A percentile compares a stretch with the other conserved stretches of the same genome.
These are phyloP conservation scores for Jackrogersella multiformis DNA, from an alignment of 495 filamentous ascomycete genomes.

Conservation along the genomic window DNA sequence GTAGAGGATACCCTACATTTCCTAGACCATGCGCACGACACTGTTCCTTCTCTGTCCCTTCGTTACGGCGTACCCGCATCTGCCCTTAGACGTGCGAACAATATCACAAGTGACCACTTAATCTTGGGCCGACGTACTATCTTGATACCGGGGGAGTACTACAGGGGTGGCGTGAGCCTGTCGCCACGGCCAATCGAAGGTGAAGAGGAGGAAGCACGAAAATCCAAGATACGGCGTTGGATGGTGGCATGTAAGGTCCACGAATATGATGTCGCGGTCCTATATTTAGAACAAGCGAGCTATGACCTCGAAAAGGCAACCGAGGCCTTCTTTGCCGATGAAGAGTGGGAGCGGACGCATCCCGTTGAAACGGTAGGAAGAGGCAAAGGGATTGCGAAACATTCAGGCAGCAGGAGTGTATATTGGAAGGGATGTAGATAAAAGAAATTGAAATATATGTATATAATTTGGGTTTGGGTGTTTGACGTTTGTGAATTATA, in stretches of 20 bases:
- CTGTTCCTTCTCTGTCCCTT: slow-evolving; percentile 69
- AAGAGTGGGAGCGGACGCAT: slow-evolving; percentile 75
- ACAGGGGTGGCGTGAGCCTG: slow-evolving; percentile 68
- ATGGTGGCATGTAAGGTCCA: slow-evolving; percentile 76
- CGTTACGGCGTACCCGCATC: slow-evolving; percentile 69
- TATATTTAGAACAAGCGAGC: slow-evolving; percentile 72
- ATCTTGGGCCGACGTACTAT: slow-evolving; percentile 71
- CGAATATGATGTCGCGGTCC: slow-evolving; percentile 76
- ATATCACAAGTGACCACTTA: slow-evolving; percentile 70
- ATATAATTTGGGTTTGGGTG: not conserved
- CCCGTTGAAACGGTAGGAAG: slow-evolving; percentile 59
- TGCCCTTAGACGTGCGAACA: slow-evolving; percentile 67
- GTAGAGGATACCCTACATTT: slow-evolving; percentile 73
- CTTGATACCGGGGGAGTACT: slow-evolving; percentile 71
- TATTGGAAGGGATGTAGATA: slow-evolving; percentile 25
- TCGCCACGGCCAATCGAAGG: slow-evolving; percentile 72
- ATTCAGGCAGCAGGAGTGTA: slow-evolving; percentile 14
- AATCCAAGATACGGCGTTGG: slow-evolving; percentile 71
- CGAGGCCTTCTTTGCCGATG: slow-evolving; percentile 69
- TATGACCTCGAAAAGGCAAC: slow-evolving; percentile 72
- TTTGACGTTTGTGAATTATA: slow-evolving; percentile 18
- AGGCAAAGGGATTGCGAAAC: slow-evolving; percentile 50
- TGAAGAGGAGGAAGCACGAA: slow-evolving; percentile 72
- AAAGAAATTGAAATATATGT: slow-evolving; percentile 2
- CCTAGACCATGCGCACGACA: slow-evolving; percentile 69